Base-by-base conservation (phyloP, 306 rosid species). In the Corylus americana region DNA sequence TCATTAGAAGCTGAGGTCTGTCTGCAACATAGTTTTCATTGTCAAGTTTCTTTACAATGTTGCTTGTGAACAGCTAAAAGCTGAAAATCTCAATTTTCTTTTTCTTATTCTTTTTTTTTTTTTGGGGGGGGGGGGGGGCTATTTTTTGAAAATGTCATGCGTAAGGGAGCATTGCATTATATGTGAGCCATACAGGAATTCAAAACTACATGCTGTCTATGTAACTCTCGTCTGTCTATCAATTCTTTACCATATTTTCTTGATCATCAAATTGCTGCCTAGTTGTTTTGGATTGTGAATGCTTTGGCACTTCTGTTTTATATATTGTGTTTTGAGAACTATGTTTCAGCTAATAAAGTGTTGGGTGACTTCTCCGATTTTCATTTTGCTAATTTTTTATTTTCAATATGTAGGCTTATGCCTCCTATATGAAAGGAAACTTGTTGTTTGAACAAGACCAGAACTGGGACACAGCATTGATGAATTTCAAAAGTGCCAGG, bases 1-100 rank as follows among this genome's bases (percentile, higher is more conserved):
- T 96, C 99, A 71, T 86, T 96, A 82, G 99, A 93, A 87, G 98
- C 99, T 39, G 99, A 96, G 98, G 99, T 92, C 75, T 83, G 88
- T 74, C 77, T 78, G 31, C 49, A 39, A 29, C 54, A 77, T 55
- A 53, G 12, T 78, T 86, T 86, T 71, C 51, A 66, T 5, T 4
- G 6, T 68, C 29, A 37, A 64, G 48, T 17, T 64, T 64, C 45
- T 39, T 2, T 1, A 64, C 16, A 8, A 64, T 16, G 17, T 64
- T 31, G n/a, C 62, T n/a, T n/a, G 62, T n/a, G 62, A 18, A 20
- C 25, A 55, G 17, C 25, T 55, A 55, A n/a, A 55, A 11, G 16
- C 16, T 59, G 7, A 11, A 11, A 25, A 11, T 49, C 11, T 11
- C 53, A 7, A 22, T 22, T 22, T 22, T 22, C 22, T 22, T 22